Percentiles rank a stretch among this genome's conserved stretches.
phyloP scores from a whole-genome alignment of 768 basidiomycete genomes.

The Galerina marginata region DNA sequence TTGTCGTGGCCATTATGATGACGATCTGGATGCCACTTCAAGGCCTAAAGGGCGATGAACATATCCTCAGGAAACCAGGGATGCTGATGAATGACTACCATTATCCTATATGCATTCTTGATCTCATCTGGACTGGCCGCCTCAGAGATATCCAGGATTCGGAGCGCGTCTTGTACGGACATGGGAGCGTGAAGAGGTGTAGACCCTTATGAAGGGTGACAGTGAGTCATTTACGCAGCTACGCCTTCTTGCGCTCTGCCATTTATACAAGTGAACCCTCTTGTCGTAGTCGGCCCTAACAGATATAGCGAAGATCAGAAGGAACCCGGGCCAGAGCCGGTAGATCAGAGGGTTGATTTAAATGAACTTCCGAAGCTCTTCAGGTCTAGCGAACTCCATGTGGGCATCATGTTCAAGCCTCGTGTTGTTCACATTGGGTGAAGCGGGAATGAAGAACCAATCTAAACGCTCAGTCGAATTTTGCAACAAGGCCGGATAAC shows the following conservation, averaged over 20 bases:
- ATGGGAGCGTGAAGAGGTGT: slow-evolving; percentile 28
- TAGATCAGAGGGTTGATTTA: slow-evolving; percentile 15
- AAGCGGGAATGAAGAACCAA: slow-evolving; percentile 18
- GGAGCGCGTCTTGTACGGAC: slow-evolving; percentile 44
- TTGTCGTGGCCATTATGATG: slow-evolving; percentile 52
- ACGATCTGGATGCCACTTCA: slow-evolving; percentile 74
- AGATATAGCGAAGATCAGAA: slow-evolving; percentile 8
- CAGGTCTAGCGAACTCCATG: slow-evolving; percentile 16
- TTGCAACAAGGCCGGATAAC: slow-evolving; percentile 16
- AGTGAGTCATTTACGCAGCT: slow-evolving; percentile 21
- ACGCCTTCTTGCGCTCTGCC: slow-evolving; percentile 16
- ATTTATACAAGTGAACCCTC: slow-evolving; percentile 25
- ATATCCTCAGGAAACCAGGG: slow-evolving; percentile 28
- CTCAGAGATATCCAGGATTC: slow-evolving; percentile 50
- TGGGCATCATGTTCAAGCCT: slow-evolving; percentile 21
- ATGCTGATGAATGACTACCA: slow-evolving; percentile 44
- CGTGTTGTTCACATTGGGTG: slow-evolving; percentile 23
- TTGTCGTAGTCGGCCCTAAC: slow-evolving; percentile 10
- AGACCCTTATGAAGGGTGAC: slow-evolving; percentile 19
- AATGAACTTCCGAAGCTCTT: slow-evolving; percentile 16
- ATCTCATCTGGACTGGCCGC: slow-evolving; percentile 57
- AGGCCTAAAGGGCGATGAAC: slow-evolving; percentile 43
- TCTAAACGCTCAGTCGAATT: slow-evolving; percentile 17
- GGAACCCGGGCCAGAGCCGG: slow-evolving; percentile 4
- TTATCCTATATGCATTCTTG: slow-evolving; percentile 64